Conservation (phyloP, 2,329 filamentous ascomycete species). For the Monilinia laxa region DNA sequence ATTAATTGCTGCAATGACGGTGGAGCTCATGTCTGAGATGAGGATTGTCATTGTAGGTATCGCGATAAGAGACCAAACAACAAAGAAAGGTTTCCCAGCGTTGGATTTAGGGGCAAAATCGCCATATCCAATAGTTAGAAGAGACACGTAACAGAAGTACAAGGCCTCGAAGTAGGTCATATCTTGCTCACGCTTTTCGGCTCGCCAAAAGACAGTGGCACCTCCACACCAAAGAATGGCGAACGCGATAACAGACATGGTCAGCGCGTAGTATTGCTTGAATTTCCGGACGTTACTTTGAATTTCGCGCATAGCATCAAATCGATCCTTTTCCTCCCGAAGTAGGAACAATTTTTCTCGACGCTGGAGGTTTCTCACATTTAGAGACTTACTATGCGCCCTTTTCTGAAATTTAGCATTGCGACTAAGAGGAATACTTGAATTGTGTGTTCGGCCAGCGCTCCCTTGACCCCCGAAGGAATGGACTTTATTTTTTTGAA, state of each 20-base stretch:
- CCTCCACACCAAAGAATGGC: conserved; percentile 64
- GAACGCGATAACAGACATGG: conserved; percentile 59
- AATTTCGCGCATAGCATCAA: conserved; percentile 65
- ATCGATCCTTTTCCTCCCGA: conserved; percentile 58
- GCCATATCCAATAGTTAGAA: conserved; percentile 70
- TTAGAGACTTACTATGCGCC: conserved; percentile 23
- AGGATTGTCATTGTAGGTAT: conserved; percentile 71
- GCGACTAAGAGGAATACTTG: conserved; percentile 29
- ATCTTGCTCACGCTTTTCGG: conserved; percentile 53
- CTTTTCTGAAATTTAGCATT: conserved; percentile 35
- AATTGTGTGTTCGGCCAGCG: conserved; percentile 29
- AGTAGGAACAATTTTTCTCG: conserved; percentile 53
- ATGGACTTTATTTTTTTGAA: conserved; percentile 37
- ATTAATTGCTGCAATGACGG: conserved; percentile 62
- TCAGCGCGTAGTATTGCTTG: conserved; percentile 60
- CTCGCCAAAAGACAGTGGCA: conserved; percentile 62
- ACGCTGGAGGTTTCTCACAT: conserved; percentile 25
- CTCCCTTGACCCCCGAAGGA: conserved; percentile 35
- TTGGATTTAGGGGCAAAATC: conserved; percentile 64
- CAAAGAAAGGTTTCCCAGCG: conserved; percentile 66
- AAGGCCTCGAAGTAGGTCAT: conserved; percentile 64
- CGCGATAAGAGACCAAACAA: conserved; percentile 68
- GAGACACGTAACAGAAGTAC: conserved; percentile 68
- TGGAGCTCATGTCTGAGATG: conserved; percentile 62
- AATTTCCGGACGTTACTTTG: conserved; percentile 56